phyloP scores from a whole-genome alignment of 768 basidiomycete species.

The Lactarius hengduanensis region DNA sequence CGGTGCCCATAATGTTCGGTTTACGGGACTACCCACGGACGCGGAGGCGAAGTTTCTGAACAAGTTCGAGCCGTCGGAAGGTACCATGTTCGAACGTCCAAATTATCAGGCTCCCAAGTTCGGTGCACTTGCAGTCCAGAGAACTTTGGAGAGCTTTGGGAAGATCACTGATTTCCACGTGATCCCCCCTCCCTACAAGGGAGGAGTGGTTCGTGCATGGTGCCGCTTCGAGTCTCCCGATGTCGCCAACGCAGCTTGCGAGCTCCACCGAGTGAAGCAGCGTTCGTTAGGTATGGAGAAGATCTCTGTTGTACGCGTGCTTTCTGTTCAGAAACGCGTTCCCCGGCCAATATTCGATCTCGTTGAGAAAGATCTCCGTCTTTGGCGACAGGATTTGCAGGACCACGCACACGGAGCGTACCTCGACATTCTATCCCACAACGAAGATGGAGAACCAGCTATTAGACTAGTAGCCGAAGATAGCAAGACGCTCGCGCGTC shows the following conservation, averaged over 20 bases:
- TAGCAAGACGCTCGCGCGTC: conserved; percentile 47
- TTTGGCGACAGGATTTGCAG: conserved; percentile 41
- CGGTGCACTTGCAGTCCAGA: conserved; percentile 41
- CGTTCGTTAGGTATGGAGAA: conserved; percentile 45
- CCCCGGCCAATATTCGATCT: conserved; percentile 39
- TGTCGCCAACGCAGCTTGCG: conserved; percentile 53
- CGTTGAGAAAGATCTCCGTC: conserved; percentile 46
- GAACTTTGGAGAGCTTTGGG: conserved; percentile 41
- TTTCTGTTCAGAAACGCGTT: conserved; percentile 50
- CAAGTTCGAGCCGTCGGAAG: conserved; percentile 47
- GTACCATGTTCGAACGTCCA: conserved; percentile 51
- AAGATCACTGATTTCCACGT: conserved; percentile 45
- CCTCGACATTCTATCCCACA: conserved; percentile 35
- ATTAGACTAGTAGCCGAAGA: conserved; percentile 54
- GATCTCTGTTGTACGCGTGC: conserved; percentile 53
- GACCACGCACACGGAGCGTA: conserved; percentile 34
- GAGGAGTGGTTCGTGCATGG: conserved; percentile 57
- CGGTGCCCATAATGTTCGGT: conserved; percentile 58
- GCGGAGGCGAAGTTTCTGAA: conserved; percentile 43
- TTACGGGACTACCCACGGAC: conserved; percentile 52
- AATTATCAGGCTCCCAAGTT: conserved; percentile 42
- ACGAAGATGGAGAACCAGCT: conserved; percentile 21
- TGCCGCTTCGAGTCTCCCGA: conserved; percentile 51
- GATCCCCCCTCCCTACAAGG: conserved; percentile 49
- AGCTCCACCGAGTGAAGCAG: conserved; percentile 49